Base-by-base conservation (phyloP, 306 rosid species). In the Mucuna pruriens region DNA sequence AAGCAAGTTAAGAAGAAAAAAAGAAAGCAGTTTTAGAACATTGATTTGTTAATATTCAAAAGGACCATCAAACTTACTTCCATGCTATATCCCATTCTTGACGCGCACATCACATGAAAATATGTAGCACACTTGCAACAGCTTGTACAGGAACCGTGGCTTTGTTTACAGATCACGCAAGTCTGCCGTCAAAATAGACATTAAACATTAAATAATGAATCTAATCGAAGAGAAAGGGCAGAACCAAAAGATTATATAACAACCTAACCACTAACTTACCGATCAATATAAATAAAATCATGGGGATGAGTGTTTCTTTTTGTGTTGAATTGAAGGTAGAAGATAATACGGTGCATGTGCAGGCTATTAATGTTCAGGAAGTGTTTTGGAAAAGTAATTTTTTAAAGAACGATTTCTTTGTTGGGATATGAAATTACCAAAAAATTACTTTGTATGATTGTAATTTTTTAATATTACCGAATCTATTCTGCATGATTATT, bases 61-160 rank as follows among this genome's bases (percentile, higher is more conserved):
- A 82, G 25, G 78, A 79, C 2, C 38, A 33, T 33, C 9, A 62
- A 71, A 84, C 97, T 91, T 89, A 90, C 99, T 84, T 91, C 96
- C 97, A 89, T 93, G 90, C 86, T 72, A 81, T 95, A 95, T 75
- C 99, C 98, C 72, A 90, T 90, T 88, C 87, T 93, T 49, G 93
- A 86, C 5, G 99, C 99, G 60, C 99, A 95, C 86, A 63, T 91
- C 71, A 83, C 86, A 62, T 93, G 99, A 86, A 95, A 95, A 91
- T 90, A 71, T n/a, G 98, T 90, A 23, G 94, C 92, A 84, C 99
- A 95, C 78, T 91, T 95, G 96, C 92, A 91, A 86, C 98, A 95
- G 64, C 88, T 87, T 31, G 87, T 83, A 80, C 98, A 95, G 78
- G 99, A 89, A 75, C 99, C 99, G 58, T 95, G 99, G 62, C 57